Evolutionary conservation across 768 basidiomycete genomes (phyloP).

Genomic region (Nidula microcarpa): DNA sequence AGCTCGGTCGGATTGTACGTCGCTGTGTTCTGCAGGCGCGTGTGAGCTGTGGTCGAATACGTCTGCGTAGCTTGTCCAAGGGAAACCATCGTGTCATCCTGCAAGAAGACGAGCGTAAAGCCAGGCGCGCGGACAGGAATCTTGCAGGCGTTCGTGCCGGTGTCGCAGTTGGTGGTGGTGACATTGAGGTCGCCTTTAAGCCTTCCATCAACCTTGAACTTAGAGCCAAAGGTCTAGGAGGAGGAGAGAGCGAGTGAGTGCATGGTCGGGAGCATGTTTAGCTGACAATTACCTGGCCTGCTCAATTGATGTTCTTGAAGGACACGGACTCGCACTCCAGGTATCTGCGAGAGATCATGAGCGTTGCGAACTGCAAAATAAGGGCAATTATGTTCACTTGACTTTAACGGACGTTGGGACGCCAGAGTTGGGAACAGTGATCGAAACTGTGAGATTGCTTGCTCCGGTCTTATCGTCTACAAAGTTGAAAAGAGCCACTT

Average conservation of each 20-base stretch:
- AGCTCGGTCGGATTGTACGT: slow-evolving; percentile 52
- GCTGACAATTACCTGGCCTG: slow-evolving; percentile 37
- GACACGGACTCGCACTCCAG: slow-evolving; percentile 43
- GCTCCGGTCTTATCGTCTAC: slow-evolving; percentile 57
- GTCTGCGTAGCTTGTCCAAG: slow-evolving; percentile 19
- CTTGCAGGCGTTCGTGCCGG: slow-evolving; percentile 49
- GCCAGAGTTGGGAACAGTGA: slow-evolving; percentile 38
- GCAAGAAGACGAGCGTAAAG: slow-evolving; percentile 70
- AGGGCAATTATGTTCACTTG: slow-evolving; percentile 38
- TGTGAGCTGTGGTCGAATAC: slow-evolving; percentile 49
- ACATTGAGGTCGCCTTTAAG: slow-evolving; percentile 48
- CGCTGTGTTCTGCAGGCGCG: slow-evolving; percentile 46
- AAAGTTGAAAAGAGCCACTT: slow-evolving; percentile 72
- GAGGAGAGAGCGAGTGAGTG: slow-evolving; percentile 8
- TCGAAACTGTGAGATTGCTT: slow-evolving; percentile 47
- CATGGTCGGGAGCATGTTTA: not conserved
- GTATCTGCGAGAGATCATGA: slow-evolving; percentile 36
- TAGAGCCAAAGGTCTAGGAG: slow-evolving; percentile 52
- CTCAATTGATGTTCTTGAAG: slow-evolving; percentile 63
- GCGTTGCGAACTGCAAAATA: not conserved
- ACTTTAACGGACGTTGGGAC: slow-evolving; percentile 48
- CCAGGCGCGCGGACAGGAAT: slow-evolving; percentile 60
- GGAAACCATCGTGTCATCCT: slow-evolving; percentile 20
- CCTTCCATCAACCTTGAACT: slow-evolving; percentile 64
- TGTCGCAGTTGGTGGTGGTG: slow-evolving; percentile 54